phyloP scores from a whole-genome alignment of 2,329 filamentous ascomycete species.

The Pseudocercospora fijiensis region DNA sequence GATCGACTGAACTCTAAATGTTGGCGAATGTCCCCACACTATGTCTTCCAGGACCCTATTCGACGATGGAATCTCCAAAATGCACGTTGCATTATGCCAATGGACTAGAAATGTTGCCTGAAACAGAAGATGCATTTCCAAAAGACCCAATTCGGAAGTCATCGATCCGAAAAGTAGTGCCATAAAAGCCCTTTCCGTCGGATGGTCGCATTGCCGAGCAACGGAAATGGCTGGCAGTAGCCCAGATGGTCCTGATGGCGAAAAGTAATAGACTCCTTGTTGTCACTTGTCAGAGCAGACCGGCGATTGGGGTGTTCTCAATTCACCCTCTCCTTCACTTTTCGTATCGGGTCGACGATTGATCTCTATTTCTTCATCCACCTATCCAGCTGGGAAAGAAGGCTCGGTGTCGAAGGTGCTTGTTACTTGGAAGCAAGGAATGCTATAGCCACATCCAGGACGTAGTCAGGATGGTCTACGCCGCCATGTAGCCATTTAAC shows the following conservation, averaged over 20 bases:
- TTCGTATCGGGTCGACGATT: neutral
- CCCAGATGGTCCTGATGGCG: neutral
- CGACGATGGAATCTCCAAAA: neutral
- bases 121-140: neutral
- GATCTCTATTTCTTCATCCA: neutral
- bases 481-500: conserved; percentile 18
- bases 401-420: neutral
- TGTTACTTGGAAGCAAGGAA: neutral
- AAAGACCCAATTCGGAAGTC: neutral
- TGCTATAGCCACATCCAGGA: neutral
- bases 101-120: neutral
- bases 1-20: neutral
- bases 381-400: neutral
- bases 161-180: neutral
- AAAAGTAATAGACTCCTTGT: neutral
- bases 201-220: neutral
- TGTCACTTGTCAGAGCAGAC: neutral
- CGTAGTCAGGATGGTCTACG: neutral
- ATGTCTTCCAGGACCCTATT: neutral
- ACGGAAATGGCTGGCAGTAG: neutral
- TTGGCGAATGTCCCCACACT: neutral
- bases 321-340: neutral
- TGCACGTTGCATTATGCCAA: neutral
- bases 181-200: neutral
- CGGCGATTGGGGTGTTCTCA: neutral